Base-by-base conservation (phyloP, 495 filamentous ascomycete genomes). In the Neurospora pannonica region DNA sequence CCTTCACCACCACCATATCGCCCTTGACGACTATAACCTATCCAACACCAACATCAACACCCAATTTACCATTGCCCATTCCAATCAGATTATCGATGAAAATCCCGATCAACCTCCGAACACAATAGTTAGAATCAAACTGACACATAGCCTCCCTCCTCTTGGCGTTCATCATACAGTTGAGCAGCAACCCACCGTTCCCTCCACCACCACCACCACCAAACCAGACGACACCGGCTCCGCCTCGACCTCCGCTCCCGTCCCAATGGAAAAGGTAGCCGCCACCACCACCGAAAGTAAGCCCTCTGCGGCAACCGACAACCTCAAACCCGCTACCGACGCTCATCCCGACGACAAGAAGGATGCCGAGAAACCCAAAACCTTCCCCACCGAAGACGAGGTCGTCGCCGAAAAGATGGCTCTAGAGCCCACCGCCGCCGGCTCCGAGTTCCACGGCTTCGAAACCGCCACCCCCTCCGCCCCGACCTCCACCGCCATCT, bases 211-310 rank as follows among this genome's bases (percentile, higher is more conserved):
- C 8, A 48, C n/a, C n/a, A n/a, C 54, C 54, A 31, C 54, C 54
- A 70, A 73, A 9, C 71, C 71, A 38, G 48, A 60, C n/a, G 71
- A 72, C 24, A 72, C 24, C 13, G 42, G 71, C 39, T 39, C 71
- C 38, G 21, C 71, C 28, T 69, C 62, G 15, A 31, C 21, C 48
- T 24, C 70, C 17, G 74, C 38, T 28, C 37, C 71, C 13, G 71
- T 71, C 9, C 67, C 71, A 28, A 73, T 71, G 34, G 77, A 70
- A 13, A 42, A 70, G 1, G 42, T 72, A 13, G 73, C 72, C 4
- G 75, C 74, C 13, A 71, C 74, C 36, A 43, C 40, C 19, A 46
- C 75, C 17, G 70, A 74, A 40, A 70, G 75, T 28, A 67, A 67
- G 54, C 28, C 15, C 31, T 19, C 54, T 34, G 28, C 28, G 54